Evolutionary conservation across 2,329 filamentous ascomycete genomes (phyloP).

Genomic region (Trichoderma semiorbis): DNA sequence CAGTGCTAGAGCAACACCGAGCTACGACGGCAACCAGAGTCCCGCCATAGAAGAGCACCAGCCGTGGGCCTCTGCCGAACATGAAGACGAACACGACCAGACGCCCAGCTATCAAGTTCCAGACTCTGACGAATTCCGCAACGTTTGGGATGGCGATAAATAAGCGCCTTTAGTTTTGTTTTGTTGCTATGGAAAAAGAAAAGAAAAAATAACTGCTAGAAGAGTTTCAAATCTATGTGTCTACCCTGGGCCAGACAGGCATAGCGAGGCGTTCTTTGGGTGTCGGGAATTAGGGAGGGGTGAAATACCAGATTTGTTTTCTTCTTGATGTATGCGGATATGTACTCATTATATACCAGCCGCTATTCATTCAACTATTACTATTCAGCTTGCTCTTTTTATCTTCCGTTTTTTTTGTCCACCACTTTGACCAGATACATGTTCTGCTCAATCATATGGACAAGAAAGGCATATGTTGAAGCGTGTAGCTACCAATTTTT

Average conservation of each 20-base stretch:
- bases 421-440: neutral
- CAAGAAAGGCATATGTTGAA: neutral
- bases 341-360: conserved; percentile 1
- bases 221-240: conserved; percentile 2
- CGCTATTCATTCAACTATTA: neutral
- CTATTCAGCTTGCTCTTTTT: neutral
- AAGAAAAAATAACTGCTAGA: neutral
- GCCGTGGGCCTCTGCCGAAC: conserved; percentile 3
- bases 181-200: neutral
- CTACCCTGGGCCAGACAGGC: conserved; percentile 11
- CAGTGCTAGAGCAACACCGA: neutral
- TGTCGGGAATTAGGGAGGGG: conserved; percentile 4
- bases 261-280: conserved; percentile 30
- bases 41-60: conserved; percentile 21
- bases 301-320: conserved; percentile 4
- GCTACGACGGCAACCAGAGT: neutral
- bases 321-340: conserved; percentile 12
- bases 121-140: conserved; percentile 44
- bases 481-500: neutral
- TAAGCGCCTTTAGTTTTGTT: neutral
- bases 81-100: conserved; percentile 19
- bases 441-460: neutral
- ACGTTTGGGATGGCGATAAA: conserved; percentile 39
- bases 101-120: conserved; percentile 30
- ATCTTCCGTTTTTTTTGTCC: too few relatives aligned